Percentiles rank a stretch among this genome's conserved stretches.
Evolutionary conservation across 2,329 filamentous ascomycete genomes (phyloP).

Genomic region (Trichoderma simmonsii): DNA sequence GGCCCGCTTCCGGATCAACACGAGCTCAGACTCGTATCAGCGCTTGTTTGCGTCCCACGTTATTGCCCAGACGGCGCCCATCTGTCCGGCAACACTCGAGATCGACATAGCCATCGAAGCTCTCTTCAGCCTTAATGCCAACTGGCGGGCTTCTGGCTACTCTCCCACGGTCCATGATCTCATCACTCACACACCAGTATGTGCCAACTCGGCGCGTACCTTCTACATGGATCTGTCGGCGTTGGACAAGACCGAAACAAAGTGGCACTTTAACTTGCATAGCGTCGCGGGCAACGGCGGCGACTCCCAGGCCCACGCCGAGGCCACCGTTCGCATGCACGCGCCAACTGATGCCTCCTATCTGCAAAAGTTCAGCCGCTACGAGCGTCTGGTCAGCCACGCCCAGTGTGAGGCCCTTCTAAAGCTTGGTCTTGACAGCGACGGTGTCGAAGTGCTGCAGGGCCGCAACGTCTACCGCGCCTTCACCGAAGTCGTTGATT

Average conservation of each 20-base stretch:
- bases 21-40: background rate
- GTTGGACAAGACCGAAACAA: background rate
- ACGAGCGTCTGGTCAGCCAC: background rate
- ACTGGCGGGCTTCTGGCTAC: background rate
- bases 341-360: background rate
- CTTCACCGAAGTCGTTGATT: background rate
- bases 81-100: background rate
- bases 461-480: background rate
- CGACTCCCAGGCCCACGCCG: background rate
- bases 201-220: background rate
- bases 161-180: background rate
- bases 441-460: background rate
- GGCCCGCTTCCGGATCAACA: background rate
- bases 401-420: background rate
- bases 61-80: background rate
- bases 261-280: background rate
- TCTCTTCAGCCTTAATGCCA: background rate
- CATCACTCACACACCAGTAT: background rate
- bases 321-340: background rate
- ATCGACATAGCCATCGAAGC: background rate
- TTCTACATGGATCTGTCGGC: background rate
- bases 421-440: background rate
- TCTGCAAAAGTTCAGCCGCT: background rate
- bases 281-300: background rate
- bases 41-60: background rate